Evolutionary conservation across 179 eudicot species (phyloP).

Genomic region (Silene coronaria): DNA sequence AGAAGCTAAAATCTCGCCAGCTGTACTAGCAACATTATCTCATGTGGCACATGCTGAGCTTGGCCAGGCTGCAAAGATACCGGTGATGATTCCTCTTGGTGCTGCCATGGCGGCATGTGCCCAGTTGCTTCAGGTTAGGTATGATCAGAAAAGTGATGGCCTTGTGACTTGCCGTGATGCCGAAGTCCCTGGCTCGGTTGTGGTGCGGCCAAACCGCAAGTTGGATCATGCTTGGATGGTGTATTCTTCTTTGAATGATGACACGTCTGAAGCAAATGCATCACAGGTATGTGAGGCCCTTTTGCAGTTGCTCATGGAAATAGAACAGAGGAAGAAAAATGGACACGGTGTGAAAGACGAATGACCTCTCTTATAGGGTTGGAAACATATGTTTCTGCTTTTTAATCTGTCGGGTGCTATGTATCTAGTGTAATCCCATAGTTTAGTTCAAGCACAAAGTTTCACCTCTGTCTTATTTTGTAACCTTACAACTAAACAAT

Average conservation of each 20-base stretch:
- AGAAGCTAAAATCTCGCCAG: slow-evolving; percentile 83
- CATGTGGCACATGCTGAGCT: slow-evolving; percentile 94
- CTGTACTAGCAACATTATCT: slow-evolving; percentile 77
- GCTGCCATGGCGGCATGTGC: slow-evolving; percentile 96
- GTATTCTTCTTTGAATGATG: slow-evolving; percentile 67
- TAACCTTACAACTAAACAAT: not conserved
- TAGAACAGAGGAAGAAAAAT: slow-evolving; percentile 44
- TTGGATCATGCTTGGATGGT: slow-evolving; percentile 99
- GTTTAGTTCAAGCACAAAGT: not conserved
- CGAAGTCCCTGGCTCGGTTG: slow-evolving; percentile 92
- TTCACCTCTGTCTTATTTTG: slow-evolving; percentile 7
- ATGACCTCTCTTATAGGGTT: not conserved
- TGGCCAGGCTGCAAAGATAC: slow-evolving; percentile 49
- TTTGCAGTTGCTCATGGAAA: slow-evolving; percentile 68
- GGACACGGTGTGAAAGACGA: slow-evolving; percentile 25
- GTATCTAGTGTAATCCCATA: not conserved
- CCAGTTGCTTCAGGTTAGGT: slow-evolving; percentile 78
- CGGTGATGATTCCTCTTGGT: slow-evolving; percentile 87
- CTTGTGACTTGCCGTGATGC: slow-evolving; percentile 92
- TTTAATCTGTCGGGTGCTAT: not conserved
- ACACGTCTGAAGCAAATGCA: slow-evolving; percentile 67
- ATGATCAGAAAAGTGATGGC: slow-evolving; percentile 94
- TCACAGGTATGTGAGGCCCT: slow-evolving; percentile 95
- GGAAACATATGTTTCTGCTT: not conserved
- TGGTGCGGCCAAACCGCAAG: slow-evolving; percentile 73